Evolutionary conservation across 148 eudicot genomes (phyloP).

Genomic region (Diospyros kaki): DNA sequence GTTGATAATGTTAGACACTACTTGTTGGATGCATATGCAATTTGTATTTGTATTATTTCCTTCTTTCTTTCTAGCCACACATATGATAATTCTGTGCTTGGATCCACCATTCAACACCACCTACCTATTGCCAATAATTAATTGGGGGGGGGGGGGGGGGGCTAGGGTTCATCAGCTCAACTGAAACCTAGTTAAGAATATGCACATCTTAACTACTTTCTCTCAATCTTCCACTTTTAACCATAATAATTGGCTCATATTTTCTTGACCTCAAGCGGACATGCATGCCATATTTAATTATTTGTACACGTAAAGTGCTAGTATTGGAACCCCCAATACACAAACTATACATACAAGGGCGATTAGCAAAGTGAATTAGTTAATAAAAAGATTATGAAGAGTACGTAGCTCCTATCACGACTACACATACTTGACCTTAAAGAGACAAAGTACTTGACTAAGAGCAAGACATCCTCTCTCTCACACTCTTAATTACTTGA

Average conservation of each 20-base stretch:
- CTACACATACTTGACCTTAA: too few relatives aligned
- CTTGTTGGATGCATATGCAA: not conserved
- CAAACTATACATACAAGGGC: too few relatives aligned
- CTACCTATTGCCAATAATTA: not conserved
- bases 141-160: constrained; percentile 2
- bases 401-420: too few relatives aligned
- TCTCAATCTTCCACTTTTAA: not conserved
- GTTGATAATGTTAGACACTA: not conserved
- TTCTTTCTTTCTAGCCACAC: not conserved
- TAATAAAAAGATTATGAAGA: too few relatives aligned
- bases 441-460: too few relatives aligned
- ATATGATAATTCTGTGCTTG: not conserved
- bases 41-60: not conserved
- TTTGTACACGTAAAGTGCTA: too few relatives aligned
- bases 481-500: too few relatives aligned
- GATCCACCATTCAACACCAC: not conserved
- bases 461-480: too few relatives aligned
- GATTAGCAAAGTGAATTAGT: too few relatives aligned
- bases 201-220: not conserved
- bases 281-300: too few relatives aligned
- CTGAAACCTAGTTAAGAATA: constrained; percentile 13
- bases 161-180: not conserved
- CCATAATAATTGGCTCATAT: not conserved
- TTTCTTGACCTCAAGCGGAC: not conserved
- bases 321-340: too few relatives aligned